Percentiles rank a stretch among this genome's conserved stretches.
Conservation (phyloP, 331 rosid genomes). For the Saraca asoca region DNA sequence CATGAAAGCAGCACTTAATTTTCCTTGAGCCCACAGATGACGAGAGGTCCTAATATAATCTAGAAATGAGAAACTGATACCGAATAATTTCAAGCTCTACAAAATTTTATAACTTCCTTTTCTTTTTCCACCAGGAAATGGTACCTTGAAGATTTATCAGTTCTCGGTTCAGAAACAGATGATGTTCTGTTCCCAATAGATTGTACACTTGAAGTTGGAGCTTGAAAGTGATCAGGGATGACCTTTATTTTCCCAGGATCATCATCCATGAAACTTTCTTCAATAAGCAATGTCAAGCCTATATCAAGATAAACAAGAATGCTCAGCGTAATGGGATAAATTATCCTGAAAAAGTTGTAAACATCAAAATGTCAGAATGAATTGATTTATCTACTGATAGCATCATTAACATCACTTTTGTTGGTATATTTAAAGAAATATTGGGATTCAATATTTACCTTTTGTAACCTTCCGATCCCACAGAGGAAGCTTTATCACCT, state of each 20-base stretch:
- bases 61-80: constrained; percentile 39
- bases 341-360: constrained; percentile 36
- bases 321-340: not conserved
- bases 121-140: constrained; percentile 19
- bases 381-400: not conserved
- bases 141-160: constrained; percentile 59
- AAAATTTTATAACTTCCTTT: not conserved
- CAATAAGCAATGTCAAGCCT: constrained; percentile 28
- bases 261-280: constrained; percentile 74
- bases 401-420: constrained; percentile 22
- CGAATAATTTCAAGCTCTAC: constrained; percentile 20
- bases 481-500: too few species aligned
- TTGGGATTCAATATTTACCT: too few species aligned
- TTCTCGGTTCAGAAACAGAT: constrained; percentile 43
- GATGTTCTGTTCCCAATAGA: constrained; percentile 50
- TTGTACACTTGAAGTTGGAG: constrained; percentile 49
- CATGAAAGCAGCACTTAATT: constrained; percentile 61
- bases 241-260: constrained; percentile 61
- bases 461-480: too few species aligned
- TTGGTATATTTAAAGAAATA: too few species aligned
- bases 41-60: constrained; percentile 56
- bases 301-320: constrained; percentile 22
- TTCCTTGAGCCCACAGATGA: constrained; percentile 53
- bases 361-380: constrained; percentile 26
- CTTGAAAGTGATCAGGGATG: constrained; percentile 70